Base-by-base conservation (phyloP, 2,329 filamentous ascomycete genomes). In the Diaporthe humulicola region DNA sequence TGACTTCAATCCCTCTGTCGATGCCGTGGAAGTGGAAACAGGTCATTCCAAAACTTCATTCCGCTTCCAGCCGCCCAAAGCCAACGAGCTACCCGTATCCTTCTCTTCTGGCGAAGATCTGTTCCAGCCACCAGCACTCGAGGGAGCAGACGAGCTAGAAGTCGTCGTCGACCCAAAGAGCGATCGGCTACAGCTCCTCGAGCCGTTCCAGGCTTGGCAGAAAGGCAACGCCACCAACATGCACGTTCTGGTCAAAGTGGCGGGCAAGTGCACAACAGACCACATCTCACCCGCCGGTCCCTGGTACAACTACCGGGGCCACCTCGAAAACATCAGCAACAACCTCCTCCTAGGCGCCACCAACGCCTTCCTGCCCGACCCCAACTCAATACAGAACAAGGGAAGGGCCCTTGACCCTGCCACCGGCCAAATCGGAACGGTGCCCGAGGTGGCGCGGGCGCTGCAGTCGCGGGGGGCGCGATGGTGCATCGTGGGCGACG, bases 1-100 rank as follows among this genome's bases (percentile, higher is more conserved):
- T 25, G 96, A 94, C 61, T 99, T 99, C 89, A 98, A 99, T 86
- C 97, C 40, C 40, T 66, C 60, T 2, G 60, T 66, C n/a, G 3
- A 78, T 80, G 4, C 25, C 30, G 76, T 78, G 61, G 36, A 67
- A n/a, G 33, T 40, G 10, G 30, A 40, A 19, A 56, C 4, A 10
- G 58, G 14, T 3, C 9, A 42, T 30, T 42, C 60, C 4, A 9
- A 33, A 9, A 33, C 60, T 14, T 22, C 40, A 19, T 81, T 83
- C 70, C 78, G 72, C 3, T 83, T 83, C 76, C 73, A 72, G 1
- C 75, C 79, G 0, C 82, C 82, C 17, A 77, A 60, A 9, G 77
- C 77, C 2, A 76, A 79, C 17, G 80, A 80, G 57, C 76, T 83
- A 14, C 81, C 82, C 1, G 30, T 22, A 1, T 61, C 70, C 10